Evolutionary conservation across 345 rosid species (phyloP).

Genomic region (Syzygium aqueum): DNA sequence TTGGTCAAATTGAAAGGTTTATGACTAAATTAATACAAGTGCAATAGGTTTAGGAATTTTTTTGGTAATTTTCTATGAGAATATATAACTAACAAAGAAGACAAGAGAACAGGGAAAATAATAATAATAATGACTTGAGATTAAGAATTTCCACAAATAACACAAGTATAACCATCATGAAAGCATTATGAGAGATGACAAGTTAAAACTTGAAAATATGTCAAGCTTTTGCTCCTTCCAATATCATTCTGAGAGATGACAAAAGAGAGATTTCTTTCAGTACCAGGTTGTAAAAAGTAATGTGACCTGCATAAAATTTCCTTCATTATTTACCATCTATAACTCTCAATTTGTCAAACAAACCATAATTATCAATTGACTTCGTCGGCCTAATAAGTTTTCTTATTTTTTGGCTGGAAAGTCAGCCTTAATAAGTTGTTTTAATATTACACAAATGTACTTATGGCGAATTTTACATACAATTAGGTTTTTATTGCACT

Average conservation of each 20-base stretch:
- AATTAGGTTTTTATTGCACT: neutral
- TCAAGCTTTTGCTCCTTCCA: neutral
- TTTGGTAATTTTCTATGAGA: neutral
- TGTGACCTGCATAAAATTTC: neutral
- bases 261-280: neutral
- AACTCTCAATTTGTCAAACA: neutral
- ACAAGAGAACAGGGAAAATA: neutral
- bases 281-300: neutral
- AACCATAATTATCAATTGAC: neutral
- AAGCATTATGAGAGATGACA: neutral
- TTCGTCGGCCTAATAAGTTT: neutral
- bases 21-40: neutral
- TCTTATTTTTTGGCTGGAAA: neutral
- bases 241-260: neutral
- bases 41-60: neutral
- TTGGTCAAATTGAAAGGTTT: neutral
- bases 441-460: neutral
- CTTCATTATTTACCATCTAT: neutral
- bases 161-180: neutral
- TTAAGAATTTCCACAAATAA: neutral
- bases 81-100: neutral
- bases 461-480: neutral
- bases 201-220: neutral
- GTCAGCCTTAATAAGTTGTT: neutral
- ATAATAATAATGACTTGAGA: neutral